Percentiles rank a stretch among this genome's conserved stretches.
These are phyloP conservation scores for Mycena albidolilacea DNA, from an alignment of 768 basidiomycete genomes.

Conservation along the genomic window DNA sequence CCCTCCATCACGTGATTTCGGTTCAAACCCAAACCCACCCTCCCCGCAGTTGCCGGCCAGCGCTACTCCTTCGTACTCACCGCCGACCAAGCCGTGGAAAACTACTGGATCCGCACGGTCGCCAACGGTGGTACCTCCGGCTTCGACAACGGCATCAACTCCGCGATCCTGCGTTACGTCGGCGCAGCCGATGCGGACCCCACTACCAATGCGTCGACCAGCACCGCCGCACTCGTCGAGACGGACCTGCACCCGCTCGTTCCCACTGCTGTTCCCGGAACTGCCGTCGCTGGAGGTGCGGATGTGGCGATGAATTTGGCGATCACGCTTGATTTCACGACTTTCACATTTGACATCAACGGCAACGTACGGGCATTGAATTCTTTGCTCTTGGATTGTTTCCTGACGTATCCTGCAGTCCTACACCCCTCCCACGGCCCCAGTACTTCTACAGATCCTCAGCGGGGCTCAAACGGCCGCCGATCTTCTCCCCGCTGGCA, in stretches of 20 bases:
- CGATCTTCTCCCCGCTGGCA: slow-evolving; percentile 56
- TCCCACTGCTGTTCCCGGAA: slow-evolving; percentile 50
- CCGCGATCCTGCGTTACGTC: slow-evolving; percentile 66
- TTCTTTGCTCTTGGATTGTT: background rate
- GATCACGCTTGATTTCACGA: slow-evolving; percentile 25
- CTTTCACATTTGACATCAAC: slow-evolving; percentile 25
- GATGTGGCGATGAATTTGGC: slow-evolving; percentile 29
- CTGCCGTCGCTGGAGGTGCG: slow-evolving; percentile 38
- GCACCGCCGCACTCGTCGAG: slow-evolving; percentile 53
- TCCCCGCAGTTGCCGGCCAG: slow-evolving; percentile 46
- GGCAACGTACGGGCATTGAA: background rate
- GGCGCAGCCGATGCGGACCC: slow-evolving; percentile 52
- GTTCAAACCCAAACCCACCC: background rate
- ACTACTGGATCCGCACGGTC: slow-evolving; percentile 66
- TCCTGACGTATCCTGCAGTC: slow-evolving; percentile 8
- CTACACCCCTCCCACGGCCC: slow-evolving; percentile 55
- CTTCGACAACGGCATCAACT: slow-evolving; percentile 58
- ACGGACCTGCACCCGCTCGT: slow-evolving; percentile 52
- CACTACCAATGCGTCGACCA: slow-evolving; percentile 42
- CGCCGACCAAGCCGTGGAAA: slow-evolving; percentile 61
- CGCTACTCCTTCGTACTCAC: slow-evolving; percentile 61
- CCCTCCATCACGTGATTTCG: background rate
- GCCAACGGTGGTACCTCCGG: slow-evolving; percentile 45
- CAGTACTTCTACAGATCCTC: slow-evolving; percentile 65
- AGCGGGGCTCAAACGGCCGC: slow-evolving; percentile 58